Evolutionary conservation across 139 green algal species (phyloP).

Genomic region (Volvox reticuliferus): DNA sequence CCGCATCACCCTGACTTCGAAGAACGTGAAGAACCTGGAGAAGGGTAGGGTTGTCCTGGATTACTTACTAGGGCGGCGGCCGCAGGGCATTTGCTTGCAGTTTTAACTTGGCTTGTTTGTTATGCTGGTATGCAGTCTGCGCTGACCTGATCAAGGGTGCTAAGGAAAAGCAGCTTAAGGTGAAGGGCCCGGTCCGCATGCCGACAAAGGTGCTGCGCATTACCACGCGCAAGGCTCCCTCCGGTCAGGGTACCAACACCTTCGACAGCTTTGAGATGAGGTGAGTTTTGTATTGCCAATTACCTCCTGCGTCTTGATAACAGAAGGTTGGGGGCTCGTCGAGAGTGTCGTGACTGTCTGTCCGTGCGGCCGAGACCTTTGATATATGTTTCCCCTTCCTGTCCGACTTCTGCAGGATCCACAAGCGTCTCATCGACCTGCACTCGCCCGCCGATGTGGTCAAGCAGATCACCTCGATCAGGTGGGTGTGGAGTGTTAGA

Average conservation of each 20-base stretch:
- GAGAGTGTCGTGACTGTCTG: too few species aligned
- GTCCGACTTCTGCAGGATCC: constrained; percentile 76
- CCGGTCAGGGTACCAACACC: constrained; percentile 99
- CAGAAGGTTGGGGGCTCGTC: too few species aligned
- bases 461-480: constrained; percentile 99
- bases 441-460: constrained; percentile 98
- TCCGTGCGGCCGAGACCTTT: too few species aligned
- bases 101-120: background rate
- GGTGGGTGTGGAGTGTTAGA: constrained; percentile 27
- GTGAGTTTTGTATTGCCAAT: constrained; percentile 49
- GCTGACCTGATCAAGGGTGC: constrained; percentile 96
- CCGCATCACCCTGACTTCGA: constrained; percentile 98
- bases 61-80: background rate
- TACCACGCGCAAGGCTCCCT: constrained; percentile 98
- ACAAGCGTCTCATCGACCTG: constrained; percentile 99
- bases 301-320: too few species aligned
- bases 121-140: constrained; percentile 78
- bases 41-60: constrained; percentile 81
- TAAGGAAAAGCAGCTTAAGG: constrained; percentile 98
- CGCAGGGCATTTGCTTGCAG: background rate
- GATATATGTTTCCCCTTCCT: background rate
- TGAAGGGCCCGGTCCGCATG: constrained; percentile 99
- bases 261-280: constrained; percentile 97
- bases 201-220: constrained; percentile 98
- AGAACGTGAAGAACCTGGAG: constrained; percentile 97